phyloP scores from a whole-genome alignment of 257 asterid genomes.

The Solanum etuberosum region DNA sequence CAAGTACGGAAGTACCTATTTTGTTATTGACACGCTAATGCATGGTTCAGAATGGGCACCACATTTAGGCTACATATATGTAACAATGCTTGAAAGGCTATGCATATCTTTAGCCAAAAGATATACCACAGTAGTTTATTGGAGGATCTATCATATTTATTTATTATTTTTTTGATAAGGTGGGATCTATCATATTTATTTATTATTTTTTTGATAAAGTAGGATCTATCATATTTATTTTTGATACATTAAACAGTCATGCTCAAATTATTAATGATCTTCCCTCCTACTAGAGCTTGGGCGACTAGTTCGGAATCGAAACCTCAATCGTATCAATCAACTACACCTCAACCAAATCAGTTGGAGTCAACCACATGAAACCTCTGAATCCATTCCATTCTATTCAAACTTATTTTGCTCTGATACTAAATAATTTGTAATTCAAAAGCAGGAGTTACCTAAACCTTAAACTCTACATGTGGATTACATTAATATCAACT shows the following conservation, averaged over 20 bases:
- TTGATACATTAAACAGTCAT: not conserved
- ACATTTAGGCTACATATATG: not conserved
- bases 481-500: not conserved
- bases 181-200: not conserved
- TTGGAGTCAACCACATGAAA: not conserved
- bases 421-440: not conserved
- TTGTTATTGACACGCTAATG: not conserved
- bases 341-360: not conserved
- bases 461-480: not conserved
- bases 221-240: not conserved
- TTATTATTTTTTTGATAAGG: not conserved
- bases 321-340: not conserved
- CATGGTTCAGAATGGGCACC: not conserved
- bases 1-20: not conserved
- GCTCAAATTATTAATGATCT: not conserved
- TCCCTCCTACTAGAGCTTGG: not conserved
- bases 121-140: not conserved
- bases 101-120: not conserved
- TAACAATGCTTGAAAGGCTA: not conserved
- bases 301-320: not conserved
- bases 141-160: not conserved
- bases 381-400: not conserved
- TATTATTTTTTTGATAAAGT: not conserved
- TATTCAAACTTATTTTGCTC: not conserved
- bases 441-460: not conserved